Evolutionary conservation across 129 eudicot species (phyloP), one percentile per base, ranked within the genome.

Genomic region (carrot (Daucus carota)): DNA sequence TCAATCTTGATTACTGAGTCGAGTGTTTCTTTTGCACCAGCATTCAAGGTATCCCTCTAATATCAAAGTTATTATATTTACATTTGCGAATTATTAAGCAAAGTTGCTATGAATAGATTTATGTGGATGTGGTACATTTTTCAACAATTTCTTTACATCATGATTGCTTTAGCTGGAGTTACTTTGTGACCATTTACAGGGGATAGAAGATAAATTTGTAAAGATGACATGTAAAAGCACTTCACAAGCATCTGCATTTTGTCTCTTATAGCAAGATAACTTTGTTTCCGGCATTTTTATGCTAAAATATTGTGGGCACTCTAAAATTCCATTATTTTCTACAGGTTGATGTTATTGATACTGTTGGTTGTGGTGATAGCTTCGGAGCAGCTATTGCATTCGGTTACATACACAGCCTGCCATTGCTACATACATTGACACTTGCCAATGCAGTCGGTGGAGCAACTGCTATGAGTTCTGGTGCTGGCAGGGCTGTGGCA

Each of bases 281-380:
- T 29, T 12, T 1, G 8, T 32, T 31, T 28, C 40, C 11, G 20
- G 70, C 22, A 26, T 6, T 65, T 65, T 2, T 10, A 3, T 65
- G 7, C 66, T 4, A 65, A 36, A 1, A 1, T 65, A 59, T 20
- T 15, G 20, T 33, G 14, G 20, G 70, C 18, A n/a, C 16, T 28
- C 42, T 11, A 32, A 17, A 16, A 17, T 36, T 67, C 5, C 1
- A 18, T 17, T 41, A 29, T 43, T 41, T 82, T 72, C 5, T 69
- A 73, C 93, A 95, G 99, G 97, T 89, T 60, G 78, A 88, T 31
- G 92, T 91, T 18, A 80, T 88, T 67, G 97, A 95, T 72, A 91
- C 99, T 29, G 96, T 95, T 80, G 97, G 99, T 14, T 95, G 99
- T 73, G 99, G 99, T 50, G 99, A 95, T 85, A 95, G 99, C 72